phyloP scores from a whole-genome alignment of 495 filamentous ascomycete species.

The Barbatosphaeria neglecta region DNA sequence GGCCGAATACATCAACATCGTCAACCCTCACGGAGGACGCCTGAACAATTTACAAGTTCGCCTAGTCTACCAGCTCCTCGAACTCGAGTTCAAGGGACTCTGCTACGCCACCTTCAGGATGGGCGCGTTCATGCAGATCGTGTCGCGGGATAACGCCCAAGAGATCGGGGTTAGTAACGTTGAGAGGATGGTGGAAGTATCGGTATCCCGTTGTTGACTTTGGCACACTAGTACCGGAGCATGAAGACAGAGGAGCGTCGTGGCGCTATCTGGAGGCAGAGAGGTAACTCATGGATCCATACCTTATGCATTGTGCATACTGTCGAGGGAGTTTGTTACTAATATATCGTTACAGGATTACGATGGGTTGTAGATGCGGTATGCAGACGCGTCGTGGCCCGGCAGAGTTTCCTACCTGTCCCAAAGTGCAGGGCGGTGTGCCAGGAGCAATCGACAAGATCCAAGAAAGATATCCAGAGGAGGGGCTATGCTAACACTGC shows the following conservation, averaged over 20 bases:
- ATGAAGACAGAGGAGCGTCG: background rate
- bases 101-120: background rate
- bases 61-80: slow-evolving; percentile 58
- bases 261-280: slow-evolving; percentile 32
- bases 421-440: too few species aligned
- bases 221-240: background rate
- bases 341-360: background rate
- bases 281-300: too few species aligned
- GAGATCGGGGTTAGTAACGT: slow-evolving; percentile 5
- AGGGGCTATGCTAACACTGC: background rate
- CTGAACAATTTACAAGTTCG: slow-evolving; percentile 42
- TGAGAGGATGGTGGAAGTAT: background rate
- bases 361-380: background rate
- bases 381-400: too few species aligned
- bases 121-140: background rate
- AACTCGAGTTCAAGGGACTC: slow-evolving; percentile 39
- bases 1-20: slow-evolving; percentile 9
- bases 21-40: slow-evolving; percentile 2
- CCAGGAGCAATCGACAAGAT: too few species aligned
- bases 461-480: too few species aligned
- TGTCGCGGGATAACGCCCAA: background rate
- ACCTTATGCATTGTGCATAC: too few species aligned
- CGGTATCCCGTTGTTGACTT: slow-evolving; percentile 1
- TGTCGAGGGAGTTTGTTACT: too few species aligned
- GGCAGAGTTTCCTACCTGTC: too few species aligned